Conservation (phyloP, 108 stramenopile genomes). For the Chaetoceros tenuissimus region DNA sequence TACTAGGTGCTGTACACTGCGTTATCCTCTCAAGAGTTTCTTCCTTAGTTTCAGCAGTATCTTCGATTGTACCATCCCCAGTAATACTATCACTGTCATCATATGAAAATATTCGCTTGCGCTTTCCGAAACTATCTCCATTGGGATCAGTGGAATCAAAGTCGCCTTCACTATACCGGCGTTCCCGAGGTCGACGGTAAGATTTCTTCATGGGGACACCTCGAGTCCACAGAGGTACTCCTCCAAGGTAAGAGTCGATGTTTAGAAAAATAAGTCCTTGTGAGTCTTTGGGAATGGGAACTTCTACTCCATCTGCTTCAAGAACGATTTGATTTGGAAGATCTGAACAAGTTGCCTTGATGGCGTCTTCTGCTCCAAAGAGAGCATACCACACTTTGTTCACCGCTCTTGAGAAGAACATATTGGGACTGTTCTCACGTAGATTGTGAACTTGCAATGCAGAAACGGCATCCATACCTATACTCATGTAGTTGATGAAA, state of each 20-base stretch:
- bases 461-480: conserved; percentile 86
- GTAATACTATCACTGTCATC: conserved; percentile 55
- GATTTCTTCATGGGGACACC: conserved; percentile 24
- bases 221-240: conserved; percentile 75
- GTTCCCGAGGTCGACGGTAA: conserved; percentile 2
- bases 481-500: conserved; percentile 84
- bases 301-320: conserved; percentile 77
- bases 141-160: not conserved
- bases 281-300: conserved; percentile 72
- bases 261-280: conserved; percentile 88
- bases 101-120: conserved; percentile 21
- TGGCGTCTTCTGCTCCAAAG: conserved; percentile 82
- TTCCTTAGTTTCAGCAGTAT: conserved; percentile 22
- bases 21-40: conserved; percentile 42
- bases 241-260: conserved; percentile 84
- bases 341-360: conserved; percentile 59
- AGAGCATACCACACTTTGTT: conserved; percentile 89
- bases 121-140: not conserved
- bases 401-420: conserved; percentile 78
- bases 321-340: conserved; percentile 67
- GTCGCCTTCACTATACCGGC: conserved; percentile 23
- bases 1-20: conserved; percentile 57
- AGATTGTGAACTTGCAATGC: conserved; percentile 79
- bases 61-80: not conserved
- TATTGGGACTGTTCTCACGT: conserved; percentile 62